Conservation (phyloP, 345 rosid genomes). For the Hibiscus syriacus region DNA sequence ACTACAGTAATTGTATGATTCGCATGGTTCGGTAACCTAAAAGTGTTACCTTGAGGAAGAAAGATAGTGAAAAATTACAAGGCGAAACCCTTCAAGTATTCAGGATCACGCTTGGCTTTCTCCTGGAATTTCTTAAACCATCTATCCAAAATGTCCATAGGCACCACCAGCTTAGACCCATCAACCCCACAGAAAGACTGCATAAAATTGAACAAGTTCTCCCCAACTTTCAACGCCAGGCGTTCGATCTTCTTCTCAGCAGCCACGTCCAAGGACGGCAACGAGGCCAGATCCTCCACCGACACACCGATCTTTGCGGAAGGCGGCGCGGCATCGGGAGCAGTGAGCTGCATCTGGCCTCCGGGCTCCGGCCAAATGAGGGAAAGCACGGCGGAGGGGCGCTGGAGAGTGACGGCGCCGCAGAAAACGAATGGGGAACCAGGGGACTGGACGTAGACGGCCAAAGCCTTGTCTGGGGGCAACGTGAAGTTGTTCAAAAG, state of each 20-base stretch:
- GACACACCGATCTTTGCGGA: constrained; percentile 89
- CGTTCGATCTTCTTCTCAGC: constrained; percentile 71
- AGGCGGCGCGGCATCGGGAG: constrained; percentile 44
- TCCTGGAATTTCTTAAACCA: constrained; percentile 98
- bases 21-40: background rate
- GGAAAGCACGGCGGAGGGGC: constrained; percentile 83
- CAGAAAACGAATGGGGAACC: constrained; percentile 75
- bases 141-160: constrained; percentile 90
- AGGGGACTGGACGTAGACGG: constrained; percentile 85
- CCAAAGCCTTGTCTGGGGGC: constrained; percentile 88
- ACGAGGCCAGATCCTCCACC: constrained; percentile 57
- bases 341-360: constrained; percentile 56
- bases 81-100: constrained; percentile 67
- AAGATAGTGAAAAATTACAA: constrained; percentile 23
- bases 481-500: constrained; percentile 66
- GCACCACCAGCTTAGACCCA: constrained; percentile 77
- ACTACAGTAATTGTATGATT: background rate
- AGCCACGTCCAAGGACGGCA: constrained; percentile 67
- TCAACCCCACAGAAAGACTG: constrained; percentile 95
- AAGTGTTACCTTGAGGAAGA: background rate
- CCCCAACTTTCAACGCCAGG: constrained; percentile 92
- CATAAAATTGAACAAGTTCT: constrained; percentile 88
- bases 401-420: constrained; percentile 71
- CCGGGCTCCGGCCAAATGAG: constrained; percentile 88
- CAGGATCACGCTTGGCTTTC: constrained; percentile 82